Conservation (phyloP, 192 early-diverging fungal species). For the Coemansia sp. region DNA sequence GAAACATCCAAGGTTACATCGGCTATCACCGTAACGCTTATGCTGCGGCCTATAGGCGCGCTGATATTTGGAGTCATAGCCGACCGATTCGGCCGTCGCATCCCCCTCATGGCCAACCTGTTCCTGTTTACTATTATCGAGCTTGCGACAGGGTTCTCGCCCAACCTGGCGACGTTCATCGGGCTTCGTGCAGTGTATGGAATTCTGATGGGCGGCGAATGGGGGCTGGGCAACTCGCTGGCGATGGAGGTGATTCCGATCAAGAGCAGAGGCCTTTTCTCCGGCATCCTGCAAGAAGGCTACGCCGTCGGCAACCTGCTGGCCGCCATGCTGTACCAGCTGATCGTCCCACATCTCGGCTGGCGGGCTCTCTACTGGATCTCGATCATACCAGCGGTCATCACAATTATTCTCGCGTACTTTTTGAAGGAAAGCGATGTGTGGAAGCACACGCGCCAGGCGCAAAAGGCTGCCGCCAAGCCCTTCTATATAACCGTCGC, state of each 20-base stretch:
- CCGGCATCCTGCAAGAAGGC: slow-evolving; percentile 73
- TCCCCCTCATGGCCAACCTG: slow-evolving; percentile 68
- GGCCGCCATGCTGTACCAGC: slow-evolving; percentile 61
- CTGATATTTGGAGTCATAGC: slow-evolving; percentile 68
- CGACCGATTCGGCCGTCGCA: slow-evolving; percentile 66
- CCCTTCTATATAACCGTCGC: slow-evolving; percentile 24
- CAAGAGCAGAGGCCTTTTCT: slow-evolving; percentile 69
- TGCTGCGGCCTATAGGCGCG: slow-evolving; percentile 71
- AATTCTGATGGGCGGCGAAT: slow-evolving; percentile 70
- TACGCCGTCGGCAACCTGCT: slow-evolving; percentile 70
- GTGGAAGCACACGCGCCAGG: slow-evolving; percentile 48
- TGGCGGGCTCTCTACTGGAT: slow-evolving; percentile 77
- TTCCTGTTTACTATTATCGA: slow-evolving; percentile 62
- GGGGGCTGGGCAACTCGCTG: slow-evolving; percentile 71
- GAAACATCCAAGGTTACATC: slow-evolving; percentile 58
- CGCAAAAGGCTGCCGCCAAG: slow-evolving; percentile 30
- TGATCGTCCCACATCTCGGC: slow-evolving; percentile 53
- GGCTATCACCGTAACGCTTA: slow-evolving; percentile 68
- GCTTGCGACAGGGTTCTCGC: slow-evolving; percentile 64
- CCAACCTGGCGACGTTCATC: slow-evolving; percentile 62
- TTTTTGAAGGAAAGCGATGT: slow-evolving; percentile 65
- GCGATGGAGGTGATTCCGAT: slow-evolving; percentile 70
- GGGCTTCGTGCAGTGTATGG: slow-evolving; percentile 59
- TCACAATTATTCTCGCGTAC: slow-evolving; percentile 61
- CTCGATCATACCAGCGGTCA: slow-evolving; percentile 57